Base-by-base conservation (phyloP, 1,284 basidiomycete genomes). In the Malassezia restricta region DNA sequence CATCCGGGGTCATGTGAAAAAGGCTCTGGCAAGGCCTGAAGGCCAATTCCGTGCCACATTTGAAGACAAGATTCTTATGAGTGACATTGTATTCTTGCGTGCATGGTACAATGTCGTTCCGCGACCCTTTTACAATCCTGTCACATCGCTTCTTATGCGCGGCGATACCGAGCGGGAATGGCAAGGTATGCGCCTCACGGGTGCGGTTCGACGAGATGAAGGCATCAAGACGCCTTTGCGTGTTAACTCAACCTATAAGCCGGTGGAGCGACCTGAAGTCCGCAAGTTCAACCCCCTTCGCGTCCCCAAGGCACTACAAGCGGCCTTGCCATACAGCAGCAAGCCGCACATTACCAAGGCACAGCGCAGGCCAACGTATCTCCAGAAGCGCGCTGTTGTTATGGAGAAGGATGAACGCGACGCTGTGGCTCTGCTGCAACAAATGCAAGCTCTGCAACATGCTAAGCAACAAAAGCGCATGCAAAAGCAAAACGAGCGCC, bases 91-190 rank as follows among this genome's bases (percentile, higher is more conserved):
- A 51, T 96, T 99, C 78, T 78, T 99, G 8, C 81, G 94, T 20
- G 90, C 90, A 0, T 99, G 94, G 92, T 94, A 92, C 75, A 85
- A 88, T 17, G 84, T 98, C 51, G 83, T 90, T 69, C 94, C 92
- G 5, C 82, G 91, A 57, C 86, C 87, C 75, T 90, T 88, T 75
- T 99, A 96, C 78, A 96, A 94, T 71, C 87, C 94, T 0, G 89
- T 98, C 56, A 92, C 87, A 0, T 92, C 87, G 1, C 78, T 96
- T 8, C 78, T 98, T 0, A 51, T 58, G 7, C 51, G 51, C 1
- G 94, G 90, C 88, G 50, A 54, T 1, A 75, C 79, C 38, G 35
- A 43, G 0, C 56, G 61, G 11, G 47, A 30, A 0, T 70, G 66
- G 65, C 41, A 59, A 24, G 92, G 91, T 1, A 99, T 98, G 92